phyloP scores from a whole-genome alignment of 2,329 filamentous ascomycete genomes.

The Pleomassaria siparia region DNA sequence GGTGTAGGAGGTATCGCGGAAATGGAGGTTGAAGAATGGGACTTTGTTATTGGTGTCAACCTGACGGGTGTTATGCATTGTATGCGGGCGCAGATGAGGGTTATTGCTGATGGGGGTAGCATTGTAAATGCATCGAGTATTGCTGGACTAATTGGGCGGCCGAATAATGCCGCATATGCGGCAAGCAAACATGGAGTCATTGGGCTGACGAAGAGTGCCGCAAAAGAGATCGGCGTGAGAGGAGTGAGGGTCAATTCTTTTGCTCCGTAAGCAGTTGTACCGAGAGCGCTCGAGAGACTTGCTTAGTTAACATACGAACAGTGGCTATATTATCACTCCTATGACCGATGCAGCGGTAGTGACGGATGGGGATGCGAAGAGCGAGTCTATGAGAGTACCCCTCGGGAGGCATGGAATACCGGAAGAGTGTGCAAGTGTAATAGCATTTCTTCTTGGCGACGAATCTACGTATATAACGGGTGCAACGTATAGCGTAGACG shows the following conservation, averaged over 20 bases:
- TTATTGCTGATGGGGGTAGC: conserved; percentile 13
- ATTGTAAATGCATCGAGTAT: conserved; percentile 13
- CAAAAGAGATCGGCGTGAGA: conserved; percentile 20
- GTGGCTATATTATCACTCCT: too few species aligned
- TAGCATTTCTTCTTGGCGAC: too few species aligned
- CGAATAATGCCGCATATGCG: conserved; percentile 19
- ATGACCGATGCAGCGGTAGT: too few species aligned
- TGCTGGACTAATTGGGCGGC: conserved; percentile 10
- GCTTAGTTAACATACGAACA: too few species aligned
- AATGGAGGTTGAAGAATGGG: conserved; percentile 17
- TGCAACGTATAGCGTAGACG: too few species aligned
- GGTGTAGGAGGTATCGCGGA: conserved; percentile 7
- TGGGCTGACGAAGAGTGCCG: conserved; percentile 31
- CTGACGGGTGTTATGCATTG: conserved; percentile 13
- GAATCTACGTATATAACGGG: too few species aligned
- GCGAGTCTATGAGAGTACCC: too few species aligned
- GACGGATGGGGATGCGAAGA: too few species aligned
- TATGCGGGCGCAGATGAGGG: conserved; percentile 12
- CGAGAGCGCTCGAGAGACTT: too few species aligned
- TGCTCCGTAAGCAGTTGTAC: conserved; percentile 11
- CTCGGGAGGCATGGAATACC: too few species aligned
- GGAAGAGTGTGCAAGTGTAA: too few species aligned
- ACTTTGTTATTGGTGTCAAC: conserved; percentile 18
- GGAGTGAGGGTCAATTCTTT: conserved; percentile 15
- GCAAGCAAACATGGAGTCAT: conserved; percentile 36